These are phyloP conservation scores for Erysimum cheiri DNA, from an alignment of 441 rosid species.

Conservation along the genomic window DNA sequence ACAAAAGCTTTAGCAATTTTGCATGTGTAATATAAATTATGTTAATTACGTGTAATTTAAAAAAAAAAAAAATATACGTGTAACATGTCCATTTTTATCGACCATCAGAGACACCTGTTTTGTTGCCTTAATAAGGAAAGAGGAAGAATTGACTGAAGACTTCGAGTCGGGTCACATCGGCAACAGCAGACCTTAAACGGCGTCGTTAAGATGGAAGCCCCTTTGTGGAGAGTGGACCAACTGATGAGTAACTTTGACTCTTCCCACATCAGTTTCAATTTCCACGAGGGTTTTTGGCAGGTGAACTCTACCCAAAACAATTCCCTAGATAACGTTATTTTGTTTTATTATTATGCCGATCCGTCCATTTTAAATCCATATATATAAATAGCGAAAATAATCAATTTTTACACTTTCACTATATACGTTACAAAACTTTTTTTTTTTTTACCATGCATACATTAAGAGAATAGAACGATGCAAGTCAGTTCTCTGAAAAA, in stretches of 20 bases:
- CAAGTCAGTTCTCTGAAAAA: background rate
- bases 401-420: background rate
- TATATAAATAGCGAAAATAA: background rate
- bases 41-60: background rate
- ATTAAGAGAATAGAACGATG: background rate
- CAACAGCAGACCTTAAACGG: background rate
- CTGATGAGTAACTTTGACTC: slow-evolving; percentile 6
- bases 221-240: background rate
- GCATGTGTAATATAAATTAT: slow-evolving; percentile 1
- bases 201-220: background rate
- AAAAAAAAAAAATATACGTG: background rate
- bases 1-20: background rate
- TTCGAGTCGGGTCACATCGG: background rate
- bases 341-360: background rate
- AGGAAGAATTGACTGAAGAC: background rate
- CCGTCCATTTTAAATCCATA: background rate
- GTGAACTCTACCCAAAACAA: slow-evolving; percentile 29
- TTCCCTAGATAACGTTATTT: background rate
- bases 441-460: background rate
- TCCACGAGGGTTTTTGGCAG: slow-evolving; percentile 48
- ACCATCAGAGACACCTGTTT: background rate
- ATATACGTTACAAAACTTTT: background rate
- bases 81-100: background rate
- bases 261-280: slow-evolving; percentile 14
- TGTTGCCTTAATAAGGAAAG: background rate